A percentile compares a stretch with the other conserved stretches of the same genome.
phyloP scores from a whole-genome alignment of 2,329 filamentous ascomycete genomes.

The Xylariaceae sp. region DNA sequence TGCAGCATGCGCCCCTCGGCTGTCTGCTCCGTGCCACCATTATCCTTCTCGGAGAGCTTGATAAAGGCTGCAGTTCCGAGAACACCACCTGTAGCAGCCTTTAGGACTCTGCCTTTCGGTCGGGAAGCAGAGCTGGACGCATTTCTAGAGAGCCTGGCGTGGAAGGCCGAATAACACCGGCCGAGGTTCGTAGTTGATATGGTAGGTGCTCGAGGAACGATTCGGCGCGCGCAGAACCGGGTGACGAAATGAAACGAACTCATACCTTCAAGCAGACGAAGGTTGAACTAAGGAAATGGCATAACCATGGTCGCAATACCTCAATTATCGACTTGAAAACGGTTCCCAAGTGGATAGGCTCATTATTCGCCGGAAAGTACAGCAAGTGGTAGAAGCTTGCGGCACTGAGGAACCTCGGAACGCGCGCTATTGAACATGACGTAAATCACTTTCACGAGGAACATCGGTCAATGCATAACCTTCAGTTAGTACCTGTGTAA shows the following conservation, averaged over 20 bases:
- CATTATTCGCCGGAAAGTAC: too few species aligned
- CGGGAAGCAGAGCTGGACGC: constrained; percentile 18
- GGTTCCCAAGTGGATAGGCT: neutral
- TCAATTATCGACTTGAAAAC: neutral
- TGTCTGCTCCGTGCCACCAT: constrained; percentile 62
- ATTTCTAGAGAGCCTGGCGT: constrained; percentile 14
- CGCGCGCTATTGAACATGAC: constrained; percentile 21
- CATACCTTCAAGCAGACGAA: constrained; percentile 47
- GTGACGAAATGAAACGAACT: constrained; percentile 49
- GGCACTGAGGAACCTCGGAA: constrained; percentile 11
- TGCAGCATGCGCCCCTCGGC: constrained; percentile 87
- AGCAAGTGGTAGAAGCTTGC: neutral
- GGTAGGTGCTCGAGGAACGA: constrained; percentile 22
- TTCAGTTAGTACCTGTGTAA: too few species aligned
- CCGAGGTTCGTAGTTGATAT: constrained; percentile 23
- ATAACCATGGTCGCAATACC: constrained; percentile 16
- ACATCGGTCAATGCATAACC: neutral
- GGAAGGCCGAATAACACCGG: constrained; percentile 33
- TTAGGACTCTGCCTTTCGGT: constrained; percentile 44
- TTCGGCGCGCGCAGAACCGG: constrained; percentile 51
- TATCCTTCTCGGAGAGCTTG: constrained; percentile 61
- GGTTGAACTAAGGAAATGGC: constrained; percentile 16
- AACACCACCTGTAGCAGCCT: constrained; percentile 46
- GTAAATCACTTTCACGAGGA: constrained; percentile 14
- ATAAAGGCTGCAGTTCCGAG: constrained; percentile 64